Percentiles rank a stretch among this genome's conserved stretches.
Evolutionary conservation across 2,329 filamentous ascomycete species (phyloP).

Genomic region (Trichophaea hybrida): DNA sequence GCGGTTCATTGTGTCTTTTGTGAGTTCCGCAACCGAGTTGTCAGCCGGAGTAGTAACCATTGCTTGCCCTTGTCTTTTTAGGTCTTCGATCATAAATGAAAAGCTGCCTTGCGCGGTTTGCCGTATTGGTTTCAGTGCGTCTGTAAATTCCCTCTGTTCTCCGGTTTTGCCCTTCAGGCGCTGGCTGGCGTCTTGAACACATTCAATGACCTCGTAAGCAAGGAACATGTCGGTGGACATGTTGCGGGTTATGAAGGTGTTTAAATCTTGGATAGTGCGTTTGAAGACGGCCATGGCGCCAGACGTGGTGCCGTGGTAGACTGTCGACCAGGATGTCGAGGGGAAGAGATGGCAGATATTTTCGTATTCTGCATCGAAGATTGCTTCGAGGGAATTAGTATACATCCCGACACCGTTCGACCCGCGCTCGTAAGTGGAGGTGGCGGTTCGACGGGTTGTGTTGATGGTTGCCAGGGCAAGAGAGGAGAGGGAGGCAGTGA

Average conservation of each 20-base stretch:
- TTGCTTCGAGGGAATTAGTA: conserved; percentile 69
- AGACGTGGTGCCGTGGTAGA: conserved; percentile 68
- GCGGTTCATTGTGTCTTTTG: conserved; percentile 71
- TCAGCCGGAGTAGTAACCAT: conserved; percentile 60
- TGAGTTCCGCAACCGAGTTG: conserved; percentile 61
- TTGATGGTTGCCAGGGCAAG: conserved; percentile 74
- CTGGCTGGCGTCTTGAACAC: conserved; percentile 65
- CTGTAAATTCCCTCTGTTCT: conserved; percentile 68
- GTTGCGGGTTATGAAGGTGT: conserved; percentile 74
- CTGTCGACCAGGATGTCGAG: conserved; percentile 66
- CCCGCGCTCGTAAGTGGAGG: conserved; percentile 61
- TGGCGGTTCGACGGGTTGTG: conserved; percentile 60
- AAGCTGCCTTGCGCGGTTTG: conserved; percentile 85
- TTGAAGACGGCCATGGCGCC: conserved; percentile 66
- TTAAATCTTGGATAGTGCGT: conserved; percentile 74
- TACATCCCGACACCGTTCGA: conserved; percentile 89
- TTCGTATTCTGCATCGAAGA: conserved; percentile 79
- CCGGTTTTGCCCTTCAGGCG: conserved; percentile 70
- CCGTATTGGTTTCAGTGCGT: conserved; percentile 74
- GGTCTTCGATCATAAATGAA: conserved; percentile 69
- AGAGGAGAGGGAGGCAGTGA: conserved; percentile 70
- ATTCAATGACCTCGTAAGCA: conserved; percentile 87
- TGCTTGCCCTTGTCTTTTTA: conserved; percentile 50
- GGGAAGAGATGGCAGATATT: conserved; percentile 79
- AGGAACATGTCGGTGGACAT: conserved; percentile 84